Evolutionary conservation across 805 yeast genomes (phyloP).

Genomic region (Saturnispora mendoncae): DNA sequence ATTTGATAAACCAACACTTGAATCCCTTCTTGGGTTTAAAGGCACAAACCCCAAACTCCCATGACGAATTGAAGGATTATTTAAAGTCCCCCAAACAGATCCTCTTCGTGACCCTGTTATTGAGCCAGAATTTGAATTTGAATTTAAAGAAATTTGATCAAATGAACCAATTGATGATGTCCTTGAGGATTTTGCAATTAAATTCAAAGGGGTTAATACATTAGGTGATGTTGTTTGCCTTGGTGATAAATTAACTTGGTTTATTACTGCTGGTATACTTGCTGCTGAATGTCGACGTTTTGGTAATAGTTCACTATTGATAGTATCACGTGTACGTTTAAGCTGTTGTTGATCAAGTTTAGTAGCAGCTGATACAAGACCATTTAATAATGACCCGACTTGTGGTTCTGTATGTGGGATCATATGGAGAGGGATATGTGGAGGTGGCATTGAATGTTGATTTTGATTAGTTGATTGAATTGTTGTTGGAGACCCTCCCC

Average conservation of each 20-base stretch:
- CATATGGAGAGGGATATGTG: constrained; percentile 19
- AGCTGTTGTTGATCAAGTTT: constrained; percentile 9
- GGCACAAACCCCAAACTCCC: constrained; percentile 9
- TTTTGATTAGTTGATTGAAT: no score
- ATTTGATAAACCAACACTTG: constrained; percentile 6
- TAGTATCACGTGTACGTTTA: not conserved
- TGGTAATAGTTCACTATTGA: constrained; percentile 19
- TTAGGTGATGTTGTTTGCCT: constrained; percentile 13
- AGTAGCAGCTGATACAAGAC: no score
- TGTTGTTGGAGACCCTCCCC: not conserved
- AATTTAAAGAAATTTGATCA: constrained; percentile 4
- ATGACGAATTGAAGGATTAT: constrained; percentile 3
- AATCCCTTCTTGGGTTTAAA: constrained; percentile 8
- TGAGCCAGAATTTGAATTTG: constrained; percentile 4
- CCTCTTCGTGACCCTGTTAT: constrained; percentile 11
- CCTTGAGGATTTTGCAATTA: constrained; percentile 11
- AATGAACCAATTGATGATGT: constrained; percentile 13
- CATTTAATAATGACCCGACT: no score
- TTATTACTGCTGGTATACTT: constrained; percentile 16
- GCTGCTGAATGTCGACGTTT: constrained; percentile 29
- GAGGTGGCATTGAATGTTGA: not conserved
- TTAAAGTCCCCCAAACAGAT: constrained; percentile 10
- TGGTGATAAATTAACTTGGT: no score
- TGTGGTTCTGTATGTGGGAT: no score
- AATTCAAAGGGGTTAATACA: constrained; percentile 5